Base-by-base conservation (phyloP, 805 yeast genomes). In the Wickerhamiella azyma region DNA sequence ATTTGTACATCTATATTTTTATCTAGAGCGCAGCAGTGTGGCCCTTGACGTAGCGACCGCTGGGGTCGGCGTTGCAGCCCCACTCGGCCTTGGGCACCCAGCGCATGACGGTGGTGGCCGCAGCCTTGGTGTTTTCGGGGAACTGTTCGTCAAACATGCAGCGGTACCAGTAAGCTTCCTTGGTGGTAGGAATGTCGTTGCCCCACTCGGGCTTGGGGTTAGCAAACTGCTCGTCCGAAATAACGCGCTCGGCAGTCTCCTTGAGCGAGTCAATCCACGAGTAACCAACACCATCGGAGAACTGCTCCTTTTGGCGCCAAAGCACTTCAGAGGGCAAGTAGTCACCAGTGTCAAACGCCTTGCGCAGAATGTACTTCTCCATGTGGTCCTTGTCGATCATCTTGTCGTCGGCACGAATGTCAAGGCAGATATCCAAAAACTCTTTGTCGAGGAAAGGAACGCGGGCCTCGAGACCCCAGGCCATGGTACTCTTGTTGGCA, bases 11-110 rank as follows among this genome's bases (percentile, higher is more conserved):
- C 24, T 21, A 21, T 21, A 21, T 10, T 11, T 30, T 30, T 30
- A 10, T 26, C 9, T 26, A 9, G 9, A 79, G 75, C 53, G 80
- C 76, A 58, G 80, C 65, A 47, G 83, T 88, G 66, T 92, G 98
- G 57, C 82, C 77, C 70, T 83, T 77, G 56, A 94, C 96, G 63
- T 72, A 89, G 71, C 99, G 84, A 55, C 99, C 99, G 47, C 95
- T 83, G 46, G 99, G 99, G 68, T 92, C 99, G 59, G 81, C 95
- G 61, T 88, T 86, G 70, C 98, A 92, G 55, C 99, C 99, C 99
- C 99, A 92, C 67, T 92, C 98, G 52, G 97, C 97, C 75, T 92
- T 92, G 64, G 99, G 99, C 67, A 92, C 69, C 99, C 99, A 92
- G 75, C 98, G 82, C 96, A 85, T 86, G 50, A 92, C 99, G 16